These are phyloP conservation scores for Tricholoma terreum DNA, from an alignment of 768 basidiomycete genomes.

Conservation along the genomic window DNA sequence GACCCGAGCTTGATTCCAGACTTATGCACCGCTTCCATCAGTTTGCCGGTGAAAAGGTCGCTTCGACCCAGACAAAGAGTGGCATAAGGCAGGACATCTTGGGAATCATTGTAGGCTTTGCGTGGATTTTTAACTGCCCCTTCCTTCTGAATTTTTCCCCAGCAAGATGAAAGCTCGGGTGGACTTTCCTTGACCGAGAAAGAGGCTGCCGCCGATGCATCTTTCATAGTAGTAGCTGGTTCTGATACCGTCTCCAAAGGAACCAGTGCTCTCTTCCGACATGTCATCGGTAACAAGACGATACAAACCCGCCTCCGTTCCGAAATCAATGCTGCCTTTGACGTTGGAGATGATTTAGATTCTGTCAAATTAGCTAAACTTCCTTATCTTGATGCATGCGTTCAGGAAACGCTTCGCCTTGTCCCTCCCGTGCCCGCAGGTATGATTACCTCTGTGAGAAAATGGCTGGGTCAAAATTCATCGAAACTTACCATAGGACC, in stretches of 20 bases:
- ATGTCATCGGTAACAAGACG: neutral
- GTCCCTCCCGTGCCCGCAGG: too few relatives aligned
- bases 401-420: neutral
- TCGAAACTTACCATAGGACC: too few relatives aligned
- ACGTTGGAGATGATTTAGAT: conserved; percentile 2
- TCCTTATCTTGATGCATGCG: conserved; percentile 1
- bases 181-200: neutral
- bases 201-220: conserved; percentile 6
- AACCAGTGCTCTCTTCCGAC: conserved; percentile 1
- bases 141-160: neutral
- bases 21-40: neutral
- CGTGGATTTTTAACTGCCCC: neutral
- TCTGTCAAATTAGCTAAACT: conserved; percentile 1
- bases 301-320: conserved; percentile 1
- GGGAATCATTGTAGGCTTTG: conserved; percentile 4
- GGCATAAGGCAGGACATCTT: conserved; percentile 1
- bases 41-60: conserved; percentile 1
- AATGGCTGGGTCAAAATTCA: too few relatives aligned
- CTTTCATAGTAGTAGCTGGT: conserved; percentile 7
- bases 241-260: conserved; percentile 2
- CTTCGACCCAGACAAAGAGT: neutral
- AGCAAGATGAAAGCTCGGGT: conserved; percentile 7
- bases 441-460: too few relatives aligned
- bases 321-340: conserved; percentile 3
- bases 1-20: neutral